Base-by-base conservation (phyloP, 176 grass and related monocot genomes). In the Poa pratensis region DNA sequence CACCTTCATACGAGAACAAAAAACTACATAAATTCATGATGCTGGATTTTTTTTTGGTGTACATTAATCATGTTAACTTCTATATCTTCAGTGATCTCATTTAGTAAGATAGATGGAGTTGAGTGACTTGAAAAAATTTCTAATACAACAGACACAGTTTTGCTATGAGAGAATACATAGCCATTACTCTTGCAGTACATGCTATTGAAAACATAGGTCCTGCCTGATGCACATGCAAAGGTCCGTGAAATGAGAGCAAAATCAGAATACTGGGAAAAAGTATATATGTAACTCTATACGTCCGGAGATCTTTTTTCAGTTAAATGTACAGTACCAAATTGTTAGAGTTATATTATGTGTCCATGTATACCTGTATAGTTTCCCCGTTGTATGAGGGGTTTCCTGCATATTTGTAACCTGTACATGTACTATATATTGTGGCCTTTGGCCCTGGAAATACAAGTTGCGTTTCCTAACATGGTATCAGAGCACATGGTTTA, bases 201-300 rank as follows among this genome's bases (percentile, higher is more conserved):
- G 13, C 69, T 24, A 46, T 45, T 72, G 14, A 75, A 75, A 30
- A 75, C 42, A 51, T 19, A 10, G 3, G 72, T 18, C 46, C 3
- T 75, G 72, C 13, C 72, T 75, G 24, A 75, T 75, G 45, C 46
- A 75, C 51, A 37, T 54, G 27, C 50, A 35, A 77, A 77, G 28
- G 27, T 34, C 35, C 39, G 14, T 46, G 69, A 76, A 28, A 77
- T 54, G 74, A 57, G 51, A 77, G 14, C 51, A 37, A 7, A 76
- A n/a, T 54, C 27, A 55, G 7, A 20, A 11, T 37, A 19, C 26
- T 2, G 16, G 42, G 2, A 9, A 43, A 40, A 46, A 13, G 10
- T 46, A 46, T 46, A 14, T 69, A 17, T 23, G 18, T 32, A 20
- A 18, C 13, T 80, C 59, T 62, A 62, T 14, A 62, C 12, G 23